These are phyloP conservation scores for Colletotrichum sp. DNA, from an alignment of 2,329 filamentous ascomycete species.

Conservation along the genomic window DNA sequence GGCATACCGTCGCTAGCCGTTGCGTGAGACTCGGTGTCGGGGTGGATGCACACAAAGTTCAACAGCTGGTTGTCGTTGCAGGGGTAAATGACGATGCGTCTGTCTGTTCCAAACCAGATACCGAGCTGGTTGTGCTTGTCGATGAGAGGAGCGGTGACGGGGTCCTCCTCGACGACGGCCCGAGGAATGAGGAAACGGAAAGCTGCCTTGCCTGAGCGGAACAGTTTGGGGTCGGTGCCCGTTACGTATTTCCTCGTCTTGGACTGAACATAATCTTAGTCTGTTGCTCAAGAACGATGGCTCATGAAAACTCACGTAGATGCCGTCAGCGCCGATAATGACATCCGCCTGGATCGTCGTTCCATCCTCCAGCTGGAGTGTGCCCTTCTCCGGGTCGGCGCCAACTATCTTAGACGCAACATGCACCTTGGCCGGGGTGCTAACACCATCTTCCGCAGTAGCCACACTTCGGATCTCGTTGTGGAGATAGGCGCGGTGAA, in stretches of 20 bases:
- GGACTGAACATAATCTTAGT: slow-evolving; percentile 17
- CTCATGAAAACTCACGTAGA: slow-evolving; percentile 39
- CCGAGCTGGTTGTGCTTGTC: slow-evolving; percentile 31
- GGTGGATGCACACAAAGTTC: slow-evolving; percentile 60
- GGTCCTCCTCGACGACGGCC: slow-evolving; percentile 32
- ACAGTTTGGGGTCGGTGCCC: slow-evolving; percentile 32
- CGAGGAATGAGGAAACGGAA: slow-evolving; percentile 58
- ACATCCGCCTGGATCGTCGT: slow-evolving; percentile 50
- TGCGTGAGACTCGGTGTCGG: slow-evolving; percentile 43
- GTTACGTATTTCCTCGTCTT: slow-evolving; percentile 27
- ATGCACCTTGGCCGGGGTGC: slow-evolving; percentile 40
- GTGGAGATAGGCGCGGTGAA: slow-evolving; percentile 58
- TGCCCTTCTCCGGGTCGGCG: slow-evolving; percentile 44
- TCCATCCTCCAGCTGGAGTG: slow-evolving; percentile 51
- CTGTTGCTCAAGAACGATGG: not conserved
- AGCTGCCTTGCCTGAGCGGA: slow-evolving; percentile 56
- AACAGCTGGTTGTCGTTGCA: slow-evolving; percentile 47
- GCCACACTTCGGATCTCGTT: slow-evolving; percentile 51
- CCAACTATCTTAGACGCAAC: slow-evolving; percentile 46
- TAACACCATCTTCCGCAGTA: slow-evolving; percentile 36
- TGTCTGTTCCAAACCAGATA: slow-evolving; percentile 46
- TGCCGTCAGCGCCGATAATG: slow-evolving; percentile 60
- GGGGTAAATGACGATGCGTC: slow-evolving; percentile 53
- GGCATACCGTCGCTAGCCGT: slow-evolving; percentile 32
- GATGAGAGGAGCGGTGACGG: slow-evolving; percentile 36